These are phyloP conservation scores for Cyclotella atomus DNA, from an alignment of 108 stramenopile genomes.

Conservation along the genomic window DNA sequence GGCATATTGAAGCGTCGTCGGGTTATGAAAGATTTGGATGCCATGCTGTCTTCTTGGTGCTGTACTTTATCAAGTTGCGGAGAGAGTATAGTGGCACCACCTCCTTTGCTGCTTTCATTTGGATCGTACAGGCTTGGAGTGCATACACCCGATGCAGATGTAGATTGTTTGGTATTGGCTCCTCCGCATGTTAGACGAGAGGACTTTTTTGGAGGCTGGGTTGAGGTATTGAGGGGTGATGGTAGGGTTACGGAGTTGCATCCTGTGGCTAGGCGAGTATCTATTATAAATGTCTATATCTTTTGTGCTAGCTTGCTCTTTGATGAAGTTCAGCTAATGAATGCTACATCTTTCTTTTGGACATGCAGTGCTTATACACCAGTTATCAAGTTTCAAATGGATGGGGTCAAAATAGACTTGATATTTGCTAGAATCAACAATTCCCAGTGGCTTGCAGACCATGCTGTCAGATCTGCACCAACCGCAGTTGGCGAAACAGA, in stretches of 20 bases:
- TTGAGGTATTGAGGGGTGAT: constrained; percentile 48
- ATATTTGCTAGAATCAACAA: constrained; percentile 63
- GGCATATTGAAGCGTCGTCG: constrained; percentile 38
- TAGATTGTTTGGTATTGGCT: constrained; percentile 70
- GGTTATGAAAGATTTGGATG: constrained; percentile 34
- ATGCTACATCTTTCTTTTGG: not conserved
- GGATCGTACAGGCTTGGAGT: constrained; percentile 80
- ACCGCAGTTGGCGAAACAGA: not conserved
- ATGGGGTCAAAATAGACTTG: constrained; percentile 72
- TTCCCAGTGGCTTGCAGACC: constrained; percentile 30
- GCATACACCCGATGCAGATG: constrained; percentile 68
- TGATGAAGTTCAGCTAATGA: too few species aligned
- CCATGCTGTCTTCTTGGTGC: constrained; percentile 34
- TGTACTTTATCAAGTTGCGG: not conserved
- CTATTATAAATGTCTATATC: not conserved
- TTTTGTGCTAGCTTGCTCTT: too few species aligned
- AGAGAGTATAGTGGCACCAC: not conserved
- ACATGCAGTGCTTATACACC: constrained; percentile 64
- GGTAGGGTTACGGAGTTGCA: constrained; percentile 51
- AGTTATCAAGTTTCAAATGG: constrained; percentile 74
- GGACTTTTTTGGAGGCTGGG: constrained; percentile 71
- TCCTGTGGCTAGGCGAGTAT: constrained; percentile 53
- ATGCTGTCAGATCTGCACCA: constrained; percentile 1
- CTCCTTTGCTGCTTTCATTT: constrained; percentile 47
- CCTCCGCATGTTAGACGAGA: constrained; percentile 52